Conservation (phyloP, 2,329 filamentous ascomycete genomes). For the Fusarium coffeatum region DNA sequence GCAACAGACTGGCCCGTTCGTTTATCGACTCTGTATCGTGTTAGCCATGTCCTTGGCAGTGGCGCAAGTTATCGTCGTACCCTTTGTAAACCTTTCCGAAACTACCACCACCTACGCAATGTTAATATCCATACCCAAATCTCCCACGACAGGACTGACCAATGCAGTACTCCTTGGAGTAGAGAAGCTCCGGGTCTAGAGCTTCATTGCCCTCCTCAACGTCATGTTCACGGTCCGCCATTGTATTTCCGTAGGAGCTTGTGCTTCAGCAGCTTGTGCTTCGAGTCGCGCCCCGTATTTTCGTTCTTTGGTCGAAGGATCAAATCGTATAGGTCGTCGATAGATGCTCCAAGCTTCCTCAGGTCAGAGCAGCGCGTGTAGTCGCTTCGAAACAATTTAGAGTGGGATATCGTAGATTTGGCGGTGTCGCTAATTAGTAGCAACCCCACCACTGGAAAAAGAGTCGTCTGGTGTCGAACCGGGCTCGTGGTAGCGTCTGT, state of each 20-base stretch:
- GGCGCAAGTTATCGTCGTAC: constrained; percentile 58
- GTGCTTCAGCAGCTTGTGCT: constrained; percentile 13
- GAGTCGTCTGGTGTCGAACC: constrained; percentile 31
- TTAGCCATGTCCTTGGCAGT: constrained; percentile 5
- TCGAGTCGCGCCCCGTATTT: constrained; percentile 1
- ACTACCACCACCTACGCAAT: constrained; percentile 82
- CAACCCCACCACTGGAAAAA: constrained; percentile 42
- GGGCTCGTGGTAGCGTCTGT: constrained; percentile 16
- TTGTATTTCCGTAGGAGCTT: constrained; percentile 44
- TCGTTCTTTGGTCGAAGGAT: background rate
- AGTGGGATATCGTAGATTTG: constrained; percentile 28
- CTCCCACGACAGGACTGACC: constrained; percentile 62
- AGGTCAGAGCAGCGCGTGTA: constrained; percentile 2
- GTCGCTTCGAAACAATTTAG: constrained; percentile 12
- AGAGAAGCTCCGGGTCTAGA: constrained; percentile 86
- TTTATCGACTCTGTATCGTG: constrained; percentile 80
- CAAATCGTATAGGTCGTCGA: background rate
- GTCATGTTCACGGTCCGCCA: constrained; percentile 63
- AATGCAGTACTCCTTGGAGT: constrained; percentile 93
- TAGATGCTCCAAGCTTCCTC: background rate
- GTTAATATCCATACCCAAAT: constrained; percentile 20
- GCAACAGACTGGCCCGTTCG: constrained; percentile 92
- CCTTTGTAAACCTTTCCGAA: constrained; percentile 99
- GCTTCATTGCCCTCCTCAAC: constrained; percentile 63
- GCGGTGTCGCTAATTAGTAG: constrained; percentile 39